phyloP scores from a whole-genome alignment of 176 grass and related monocot genomes.

The Typha latifolia region DNA sequence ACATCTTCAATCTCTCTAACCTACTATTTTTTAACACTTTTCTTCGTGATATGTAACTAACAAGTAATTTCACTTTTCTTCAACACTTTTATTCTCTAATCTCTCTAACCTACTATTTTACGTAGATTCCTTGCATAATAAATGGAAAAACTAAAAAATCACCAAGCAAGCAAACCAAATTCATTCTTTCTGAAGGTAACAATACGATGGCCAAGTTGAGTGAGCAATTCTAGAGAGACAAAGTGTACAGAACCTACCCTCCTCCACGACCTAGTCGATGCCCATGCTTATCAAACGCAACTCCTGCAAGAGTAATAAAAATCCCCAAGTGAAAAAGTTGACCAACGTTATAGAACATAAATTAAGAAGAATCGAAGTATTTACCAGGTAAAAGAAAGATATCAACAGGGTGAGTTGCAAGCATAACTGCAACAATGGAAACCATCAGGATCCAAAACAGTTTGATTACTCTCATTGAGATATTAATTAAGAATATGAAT shows the following conservation, averaged over 20 bases:
- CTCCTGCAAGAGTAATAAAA: conserved; percentile 44
- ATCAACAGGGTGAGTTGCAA: conserved; percentile 59
- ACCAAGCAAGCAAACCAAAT: background rate
- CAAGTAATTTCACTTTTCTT: background rate
- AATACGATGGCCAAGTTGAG: background rate
- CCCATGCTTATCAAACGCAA: conserved; percentile 85
- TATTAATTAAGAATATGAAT: background rate
- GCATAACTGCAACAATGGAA: conserved; percentile 57
- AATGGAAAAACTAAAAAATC: background rate
- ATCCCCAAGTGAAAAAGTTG: background rate
- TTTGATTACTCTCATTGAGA: background rate
- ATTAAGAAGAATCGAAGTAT: background rate
- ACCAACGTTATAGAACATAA: conserved; percentile 4
- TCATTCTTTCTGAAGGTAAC: background rate
- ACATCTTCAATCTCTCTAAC: no score
- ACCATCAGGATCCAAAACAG: conserved; percentile 7
- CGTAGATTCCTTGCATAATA: background rate
- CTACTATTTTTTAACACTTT: no score
- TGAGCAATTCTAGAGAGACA: conserved; percentile 4
- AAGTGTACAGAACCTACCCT: conserved; percentile 42
- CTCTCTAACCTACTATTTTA: no score
- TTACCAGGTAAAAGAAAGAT: conserved; percentile 77
- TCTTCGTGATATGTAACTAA: no score
- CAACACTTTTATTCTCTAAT: no score
- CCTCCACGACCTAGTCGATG: conserved; percentile 81